Evolutionary conservation across 768 basidiomycete species (phyloP).

Genomic region (Suillus spraguei): DNA sequence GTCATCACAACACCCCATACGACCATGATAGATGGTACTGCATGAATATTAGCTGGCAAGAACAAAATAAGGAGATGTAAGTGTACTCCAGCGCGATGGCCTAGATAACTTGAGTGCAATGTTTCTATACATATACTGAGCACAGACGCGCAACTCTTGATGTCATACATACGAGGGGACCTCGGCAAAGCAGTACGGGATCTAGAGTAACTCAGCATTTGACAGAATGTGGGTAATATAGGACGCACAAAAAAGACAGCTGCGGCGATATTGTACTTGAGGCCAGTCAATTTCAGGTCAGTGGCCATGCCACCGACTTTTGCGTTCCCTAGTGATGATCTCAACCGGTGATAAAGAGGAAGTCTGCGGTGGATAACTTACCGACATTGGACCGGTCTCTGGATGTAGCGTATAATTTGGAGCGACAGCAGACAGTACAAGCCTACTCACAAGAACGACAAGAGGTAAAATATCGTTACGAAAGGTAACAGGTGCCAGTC

Average conservation of each 20-base stretch:
- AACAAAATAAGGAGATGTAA: neutral
- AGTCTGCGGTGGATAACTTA: conserved; percentile 20
- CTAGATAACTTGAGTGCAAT: conserved; percentile 38
- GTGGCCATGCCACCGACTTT: conserved; percentile 46
- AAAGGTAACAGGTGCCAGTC: conserved; percentile 48
- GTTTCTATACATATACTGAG: conserved; percentile 30
- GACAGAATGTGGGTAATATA: neutral
- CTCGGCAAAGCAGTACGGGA: conserved; percentile 41
- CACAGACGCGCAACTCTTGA: neutral
- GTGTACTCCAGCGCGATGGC: conserved; percentile 39
- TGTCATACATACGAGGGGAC: conserved; percentile 37
- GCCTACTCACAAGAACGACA: conserved; percentile 46
- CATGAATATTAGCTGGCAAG: conserved; percentile 19
- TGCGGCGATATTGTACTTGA: conserved; percentile 39
- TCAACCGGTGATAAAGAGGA: neutral
- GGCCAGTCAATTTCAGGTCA: conserved; percentile 37
- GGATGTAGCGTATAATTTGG: neutral
- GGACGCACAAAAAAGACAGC: conserved; percentile 39
- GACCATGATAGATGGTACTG: conserved; percentile 44
- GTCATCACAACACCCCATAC: conserved; percentile 43
- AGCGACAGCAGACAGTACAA: neutral
- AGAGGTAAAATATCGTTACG: conserved; percentile 45
- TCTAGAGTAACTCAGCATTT: conserved; percentile 20
- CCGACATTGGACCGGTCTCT: conserved; percentile 50
- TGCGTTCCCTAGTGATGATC: conserved; percentile 36